Evolutionary conservation across 2,329 filamentous ascomycete genomes (phyloP).

Genomic region (Neofusicoccum parvum): DNA sequence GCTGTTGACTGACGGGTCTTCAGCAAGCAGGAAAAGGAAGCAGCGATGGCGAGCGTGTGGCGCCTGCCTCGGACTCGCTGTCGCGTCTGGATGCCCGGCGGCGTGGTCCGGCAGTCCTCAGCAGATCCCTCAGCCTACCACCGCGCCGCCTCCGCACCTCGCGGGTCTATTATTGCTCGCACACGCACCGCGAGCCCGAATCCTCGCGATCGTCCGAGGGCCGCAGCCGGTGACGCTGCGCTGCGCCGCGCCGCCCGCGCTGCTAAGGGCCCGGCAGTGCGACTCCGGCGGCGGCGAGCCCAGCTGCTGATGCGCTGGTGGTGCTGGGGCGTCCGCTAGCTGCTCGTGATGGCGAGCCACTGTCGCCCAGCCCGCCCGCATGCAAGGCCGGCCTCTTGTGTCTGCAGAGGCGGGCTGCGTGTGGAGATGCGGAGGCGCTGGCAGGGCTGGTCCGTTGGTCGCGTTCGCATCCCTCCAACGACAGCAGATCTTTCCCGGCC

Average conservation of each 20-base stretch:
- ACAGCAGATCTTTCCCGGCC: not conserved
- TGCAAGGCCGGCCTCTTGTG: not conserved
- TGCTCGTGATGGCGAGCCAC: not conserved
- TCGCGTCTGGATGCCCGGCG: not conserved
- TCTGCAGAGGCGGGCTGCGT: not conserved
- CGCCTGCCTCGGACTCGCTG: not conserved
- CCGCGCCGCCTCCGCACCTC: not conserved
- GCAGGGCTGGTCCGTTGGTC: not conserved
- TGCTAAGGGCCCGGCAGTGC: not conserved
- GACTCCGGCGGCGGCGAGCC: not conserved
- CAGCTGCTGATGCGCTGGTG: not conserved
- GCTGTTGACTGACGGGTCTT: not conserved
- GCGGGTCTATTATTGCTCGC: not conserved
- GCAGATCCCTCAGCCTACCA: not conserved
- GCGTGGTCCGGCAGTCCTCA: not conserved
- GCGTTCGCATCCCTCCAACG: not conserved
- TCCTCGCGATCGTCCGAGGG: not conserved
- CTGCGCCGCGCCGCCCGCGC: not conserved
- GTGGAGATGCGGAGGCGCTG: not conserved
- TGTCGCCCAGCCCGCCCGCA: not conserved
- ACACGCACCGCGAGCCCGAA: not conserved
- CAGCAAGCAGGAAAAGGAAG: not conserved
- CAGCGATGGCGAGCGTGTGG: too few relatives aligned
- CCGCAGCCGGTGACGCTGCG: not conserved
- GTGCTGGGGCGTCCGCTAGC: not conserved